Evolutionary conservation across 2,329 filamentous ascomycete species (phyloP).

Genomic region (Sarocladium brachiariae): DNA sequence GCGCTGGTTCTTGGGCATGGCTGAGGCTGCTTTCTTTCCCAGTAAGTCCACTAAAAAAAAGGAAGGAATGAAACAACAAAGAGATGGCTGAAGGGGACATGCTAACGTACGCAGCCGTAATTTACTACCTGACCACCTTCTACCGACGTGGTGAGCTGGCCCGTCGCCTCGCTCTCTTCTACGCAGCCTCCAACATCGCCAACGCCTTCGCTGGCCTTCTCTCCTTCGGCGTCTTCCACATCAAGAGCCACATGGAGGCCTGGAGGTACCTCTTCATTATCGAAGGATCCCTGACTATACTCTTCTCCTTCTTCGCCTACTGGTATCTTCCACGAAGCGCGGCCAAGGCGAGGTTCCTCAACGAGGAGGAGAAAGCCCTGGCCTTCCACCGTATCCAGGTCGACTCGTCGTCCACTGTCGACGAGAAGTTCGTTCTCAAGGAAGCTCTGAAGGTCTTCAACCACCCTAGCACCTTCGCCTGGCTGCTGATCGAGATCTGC

Average conservation of each 20-base stretch:
- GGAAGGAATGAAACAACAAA: no score
- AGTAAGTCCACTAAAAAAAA: no score
- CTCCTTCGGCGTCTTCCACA: constrained; percentile 42
- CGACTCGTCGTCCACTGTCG: constrained; percentile 60
- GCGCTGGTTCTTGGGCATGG: constrained; percentile 45
- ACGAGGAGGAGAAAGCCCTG: constrained; percentile 56
- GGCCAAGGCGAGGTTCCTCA: constrained; percentile 58
- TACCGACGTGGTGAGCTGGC: constrained; percentile 42
- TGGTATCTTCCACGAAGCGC: constrained; percentile 63
- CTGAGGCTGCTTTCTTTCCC: constrained; percentile 50
- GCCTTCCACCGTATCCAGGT: constrained; percentile 69
- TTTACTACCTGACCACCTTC: constrained; percentile 47
- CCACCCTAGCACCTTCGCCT: constrained; percentile 40
- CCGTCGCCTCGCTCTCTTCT: constrained; percentile 56
- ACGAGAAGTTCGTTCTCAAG: constrained; percentile 43
- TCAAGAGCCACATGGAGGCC: constrained; percentile 29
- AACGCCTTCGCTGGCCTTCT: constrained; percentile 43
- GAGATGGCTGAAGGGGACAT: not conserved
- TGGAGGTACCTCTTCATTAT: constrained; percentile 50
- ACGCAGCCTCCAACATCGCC: constrained; percentile 68
- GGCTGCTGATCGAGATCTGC: constrained; percentile 49
- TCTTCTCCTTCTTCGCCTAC: constrained; percentile 57
- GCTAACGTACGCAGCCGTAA: constrained; percentile 27
- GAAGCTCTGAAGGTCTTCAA: constrained; percentile 47
- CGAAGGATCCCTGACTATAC: constrained; percentile 49